phyloP scores from a whole-genome alignment of 176 grass and related monocot genomes.

The Typha latifolia region DNA sequence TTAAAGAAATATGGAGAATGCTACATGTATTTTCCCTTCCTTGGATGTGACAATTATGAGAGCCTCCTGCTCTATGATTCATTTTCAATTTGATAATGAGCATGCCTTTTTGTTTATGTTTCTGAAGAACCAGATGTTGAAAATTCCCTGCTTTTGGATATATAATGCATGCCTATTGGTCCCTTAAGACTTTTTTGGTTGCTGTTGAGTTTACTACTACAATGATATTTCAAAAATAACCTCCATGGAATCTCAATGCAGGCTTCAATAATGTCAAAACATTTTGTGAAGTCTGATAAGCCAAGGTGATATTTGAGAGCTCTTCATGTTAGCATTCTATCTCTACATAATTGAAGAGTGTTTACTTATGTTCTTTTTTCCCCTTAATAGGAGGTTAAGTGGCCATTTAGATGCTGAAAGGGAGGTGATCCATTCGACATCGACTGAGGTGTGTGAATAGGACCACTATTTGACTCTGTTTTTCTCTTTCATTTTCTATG shows the following conservation, averaged over 20 bases:
- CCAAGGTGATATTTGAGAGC: slow-evolving; percentile 49
- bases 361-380: slow-evolving; percentile 1
- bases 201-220: no score
- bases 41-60: no score
- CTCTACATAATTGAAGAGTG: not conserved
- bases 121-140: no score
- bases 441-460: slow-evolving; percentile 8
- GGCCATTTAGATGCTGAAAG: slow-evolving; percentile 29
- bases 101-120: no score
- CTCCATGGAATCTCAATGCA: slow-evolving; percentile 26
- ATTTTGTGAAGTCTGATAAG: slow-evolving; percentile 82
- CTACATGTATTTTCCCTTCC: no score
- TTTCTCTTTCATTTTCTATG: not conserved
- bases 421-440: slow-evolving; percentile 21
- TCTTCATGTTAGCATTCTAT: not conserved
- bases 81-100: no score
- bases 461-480: not conserved
- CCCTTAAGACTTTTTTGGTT: no score
- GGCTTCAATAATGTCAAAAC: slow-evolving; percentile 96
- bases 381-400: slow-evolving; percentile 30
- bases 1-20: no score
- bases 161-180: no score
- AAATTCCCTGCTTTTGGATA: no score
- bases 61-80: no score
- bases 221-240: slow-evolving; percentile 13